Base-by-base conservation (phyloP, 495 filamentous ascomycete species). In the Sordaria brevicollis region DNA sequence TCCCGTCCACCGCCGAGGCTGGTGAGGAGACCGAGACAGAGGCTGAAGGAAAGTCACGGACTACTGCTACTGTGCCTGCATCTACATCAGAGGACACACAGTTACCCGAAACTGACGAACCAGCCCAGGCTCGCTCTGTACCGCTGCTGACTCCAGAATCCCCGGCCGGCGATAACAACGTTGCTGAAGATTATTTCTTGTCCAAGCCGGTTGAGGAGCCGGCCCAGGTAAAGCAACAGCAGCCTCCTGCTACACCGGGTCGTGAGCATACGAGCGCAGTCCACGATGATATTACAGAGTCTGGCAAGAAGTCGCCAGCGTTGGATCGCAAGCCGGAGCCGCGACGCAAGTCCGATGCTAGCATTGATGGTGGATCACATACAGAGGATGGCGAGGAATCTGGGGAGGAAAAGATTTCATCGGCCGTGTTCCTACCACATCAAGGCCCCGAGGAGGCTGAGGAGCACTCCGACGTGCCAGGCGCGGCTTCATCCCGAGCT, bases 341-440 rank as follows among this genome's bases (percentile, higher is more conserved):
- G 9, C 68, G 74, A 34, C 73, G 78, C 19, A 70, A 73, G 31
- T 77, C 74, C 25, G 78, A 77, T 70, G 78, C 75, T 69, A 74
- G 74, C 66, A 74, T 72, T 54, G 76, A 76, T 67, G 71, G 69
- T 70, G 72, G 76, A 66, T 83, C 84, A 77, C 82, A 79, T 69
- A 80, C 79, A 67, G 84, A 86, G 74, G 91, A 91, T 67, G 91
- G 91, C 37, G 92, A 97, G 33, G 93, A 95, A 68, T 93, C 92
- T 49, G 91, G 92, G 29, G 88, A 93, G 77, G 95, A 98, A 76
- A 92, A 97, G 78, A 97, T 99, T 65, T 94, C 92, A 9, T 97
- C 94, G 43, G 94, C 94, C 11, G 84, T 97, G 67, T 99, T 98
- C 79, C 87, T 95, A 72, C 95, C 95, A 21, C 95, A 98, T 82